phyloP scores from a whole-genome alignment of 1,284 basidiomycete species.

The Crucibulum parvulum region DNA sequence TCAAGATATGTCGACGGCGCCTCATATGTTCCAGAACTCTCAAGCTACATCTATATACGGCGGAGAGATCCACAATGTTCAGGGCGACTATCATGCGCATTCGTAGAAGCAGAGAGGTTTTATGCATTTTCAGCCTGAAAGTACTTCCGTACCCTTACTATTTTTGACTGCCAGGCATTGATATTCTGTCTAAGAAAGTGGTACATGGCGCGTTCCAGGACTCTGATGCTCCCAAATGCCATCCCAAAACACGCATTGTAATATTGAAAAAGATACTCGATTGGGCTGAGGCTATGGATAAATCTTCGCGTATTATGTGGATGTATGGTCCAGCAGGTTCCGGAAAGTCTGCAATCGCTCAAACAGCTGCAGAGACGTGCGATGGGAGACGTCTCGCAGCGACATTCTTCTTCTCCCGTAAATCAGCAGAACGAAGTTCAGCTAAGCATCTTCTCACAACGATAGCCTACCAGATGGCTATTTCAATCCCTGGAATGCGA shows the following conservation, averaged over 20 bases:
- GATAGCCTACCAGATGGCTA: neutral
- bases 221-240: slow-evolving; percentile 6
- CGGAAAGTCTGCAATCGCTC: slow-evolving; percentile 3
- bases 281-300: slow-evolving; percentile 1
- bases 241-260: slow-evolving; percentile 1
- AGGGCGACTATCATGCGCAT: no score
- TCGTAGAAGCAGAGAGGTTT: no score
- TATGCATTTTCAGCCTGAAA: no score
- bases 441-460: neutral
- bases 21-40: no score
- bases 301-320: neutral
- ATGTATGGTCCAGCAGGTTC: slow-evolving; percentile 8
- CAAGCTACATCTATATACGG: no score
- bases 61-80: no score
- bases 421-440: neutral
- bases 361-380: neutral
- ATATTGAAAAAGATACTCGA: neutral
- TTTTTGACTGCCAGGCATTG: neutral
- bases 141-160: no score
- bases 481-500: neutral
- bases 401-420: neutral
- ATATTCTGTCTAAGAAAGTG: neutral
- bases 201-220: neutral
- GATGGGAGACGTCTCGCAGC: neutral
- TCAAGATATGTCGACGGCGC: no score